Percentiles rank a stretch among this genome's conserved stretches.
These are phyloP conservation scores for Apocynum venetum DNA, from an alignment of 257 asterid genomes.

Conservation along the genomic window DNA sequence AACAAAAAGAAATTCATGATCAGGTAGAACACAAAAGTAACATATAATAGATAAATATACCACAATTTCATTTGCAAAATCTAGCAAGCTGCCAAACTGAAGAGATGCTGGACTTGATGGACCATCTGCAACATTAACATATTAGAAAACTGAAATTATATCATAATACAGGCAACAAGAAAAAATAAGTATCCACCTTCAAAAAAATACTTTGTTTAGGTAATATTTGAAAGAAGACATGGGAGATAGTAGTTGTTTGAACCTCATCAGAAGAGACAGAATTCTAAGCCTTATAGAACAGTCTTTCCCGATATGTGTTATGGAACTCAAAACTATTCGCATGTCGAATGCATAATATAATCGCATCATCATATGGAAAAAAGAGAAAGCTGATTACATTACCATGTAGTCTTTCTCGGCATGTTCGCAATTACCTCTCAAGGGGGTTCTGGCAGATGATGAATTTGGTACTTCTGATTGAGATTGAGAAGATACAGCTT, in stretches of 20 bases:
- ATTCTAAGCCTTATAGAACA: neutral
- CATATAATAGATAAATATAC: constrained; percentile 3
- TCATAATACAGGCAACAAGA: neutral
- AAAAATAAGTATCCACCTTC: neutral
- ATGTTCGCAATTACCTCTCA: constrained; percentile 20
- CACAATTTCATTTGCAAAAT: constrained; percentile 23
- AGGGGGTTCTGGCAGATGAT: constrained; percentile 14
- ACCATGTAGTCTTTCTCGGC: neutral
- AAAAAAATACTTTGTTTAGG: neutral
- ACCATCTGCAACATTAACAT: constrained; percentile 15
- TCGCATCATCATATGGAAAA: neutral
- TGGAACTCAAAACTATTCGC: neutral
- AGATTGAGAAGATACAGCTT: constrained; percentile 17
- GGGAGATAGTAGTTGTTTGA: neutral
- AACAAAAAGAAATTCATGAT: neutral
- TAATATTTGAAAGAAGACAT: neutral
- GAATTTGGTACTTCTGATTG: constrained; percentile 8
- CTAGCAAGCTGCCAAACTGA: constrained; percentile 23
- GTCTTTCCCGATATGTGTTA: neutral
- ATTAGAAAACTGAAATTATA: neutral
- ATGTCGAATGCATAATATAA: neutral
- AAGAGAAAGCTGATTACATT: neutral
- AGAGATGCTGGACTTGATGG: constrained; percentile 17
- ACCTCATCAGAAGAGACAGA: neutral
- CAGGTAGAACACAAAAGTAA: neutral